Base-by-base conservation (phyloP, 257 asterid species). In the Nicotiana paniculata region DNA sequence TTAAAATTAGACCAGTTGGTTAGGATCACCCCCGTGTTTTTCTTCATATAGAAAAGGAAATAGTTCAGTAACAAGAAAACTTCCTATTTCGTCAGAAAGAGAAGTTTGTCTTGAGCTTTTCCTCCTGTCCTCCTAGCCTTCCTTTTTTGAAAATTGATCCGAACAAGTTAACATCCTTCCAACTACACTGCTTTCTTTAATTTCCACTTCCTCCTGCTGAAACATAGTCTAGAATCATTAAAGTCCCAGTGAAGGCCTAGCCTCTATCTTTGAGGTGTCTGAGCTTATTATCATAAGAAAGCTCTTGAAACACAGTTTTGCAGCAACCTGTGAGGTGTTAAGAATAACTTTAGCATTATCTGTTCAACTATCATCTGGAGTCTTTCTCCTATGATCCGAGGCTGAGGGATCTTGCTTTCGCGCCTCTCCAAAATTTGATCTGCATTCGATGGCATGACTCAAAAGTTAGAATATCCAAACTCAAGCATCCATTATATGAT, bases 341-440 rank as follows among this genome's bases (percentile, higher is more conserved):
- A 75, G 15, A 24, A 53, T 0, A 53, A 53, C 63, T 15, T 15
- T 28, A 51, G 21, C 48, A 54, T 12, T 12, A 10, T 18, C 2
- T 24, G 2, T 63, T 83, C 87, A 88, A 37, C 82, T 82, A 70
- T 84, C 87, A 30, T 84, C 43, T 3, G 86, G 86, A 61, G 84
- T 83, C 54, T 89, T 83, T 83, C 91, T 81, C 88, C 87, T 91
- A 84, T 81, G 84, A 69, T 91, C 86, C 0, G 89, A 59, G 18
- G 83, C 78, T 6, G 94, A 89, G 51, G 92, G 86, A 83, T 89
- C 89, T 79, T 87, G 92, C 9, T 86, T 83, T 82, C 85, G 88
- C 16, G 92, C 83, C 89, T 92, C 90, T 77, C 98, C 97, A 78
- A 90, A 93, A 59, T 85, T 87, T 28, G 95, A 93, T 81, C 97